These are phyloP conservation scores for Alopecurus myosuroides DNA, from an alignment of 176 grass and related monocot species.

Conservation along the genomic window DNA sequence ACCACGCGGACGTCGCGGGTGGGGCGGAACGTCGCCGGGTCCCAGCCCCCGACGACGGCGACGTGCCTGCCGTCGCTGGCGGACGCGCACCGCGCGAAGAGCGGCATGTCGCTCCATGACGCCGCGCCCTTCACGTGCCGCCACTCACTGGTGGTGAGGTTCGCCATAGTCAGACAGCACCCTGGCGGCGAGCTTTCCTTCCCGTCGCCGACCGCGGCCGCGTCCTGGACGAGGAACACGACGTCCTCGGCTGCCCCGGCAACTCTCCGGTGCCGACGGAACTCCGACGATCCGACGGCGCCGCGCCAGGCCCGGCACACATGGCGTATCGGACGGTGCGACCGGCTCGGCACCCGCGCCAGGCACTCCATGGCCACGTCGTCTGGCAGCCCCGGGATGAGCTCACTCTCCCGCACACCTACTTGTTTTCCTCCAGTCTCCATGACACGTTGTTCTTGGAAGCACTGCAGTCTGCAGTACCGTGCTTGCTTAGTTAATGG, in stretches of 20 bases:
- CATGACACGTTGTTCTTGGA: not conserved
- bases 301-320: slow-evolving; percentile 34
- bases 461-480: not conserved
- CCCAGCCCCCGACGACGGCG: slow-evolving; percentile 51
- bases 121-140: not conserved
- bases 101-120: slow-evolving; percentile 25
- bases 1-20: slow-evolving; percentile 33
- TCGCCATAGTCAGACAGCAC: slow-evolving; percentile 19
- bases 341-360: slow-evolving; percentile 35
- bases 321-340: slow-evolving; percentile 41
- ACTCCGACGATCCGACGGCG: slow-evolving; percentile 27
- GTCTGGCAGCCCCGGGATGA: slow-evolving; percentile 52
- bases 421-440: not conserved
- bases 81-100: slow-evolving; percentile 46
- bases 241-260: slow-evolving; percentile 41
- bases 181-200: not conserved
- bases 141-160: slow-evolving; percentile 45
- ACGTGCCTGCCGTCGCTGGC: slow-evolving; percentile 27
- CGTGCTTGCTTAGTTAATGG: not conserved
- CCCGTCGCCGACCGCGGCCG: not conserved
- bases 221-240: slow-evolving; percentile 54
- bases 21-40: slow-evolving; percentile 27
- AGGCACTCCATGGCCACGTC: slow-evolving; percentile 65
- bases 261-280: slow-evolving; percentile 18
- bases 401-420: not conserved